These are phyloP conservation scores for Neurospora africana DNA, from an alignment of 495 filamentous ascomycete genomes.

Conservation along the genomic window DNA sequence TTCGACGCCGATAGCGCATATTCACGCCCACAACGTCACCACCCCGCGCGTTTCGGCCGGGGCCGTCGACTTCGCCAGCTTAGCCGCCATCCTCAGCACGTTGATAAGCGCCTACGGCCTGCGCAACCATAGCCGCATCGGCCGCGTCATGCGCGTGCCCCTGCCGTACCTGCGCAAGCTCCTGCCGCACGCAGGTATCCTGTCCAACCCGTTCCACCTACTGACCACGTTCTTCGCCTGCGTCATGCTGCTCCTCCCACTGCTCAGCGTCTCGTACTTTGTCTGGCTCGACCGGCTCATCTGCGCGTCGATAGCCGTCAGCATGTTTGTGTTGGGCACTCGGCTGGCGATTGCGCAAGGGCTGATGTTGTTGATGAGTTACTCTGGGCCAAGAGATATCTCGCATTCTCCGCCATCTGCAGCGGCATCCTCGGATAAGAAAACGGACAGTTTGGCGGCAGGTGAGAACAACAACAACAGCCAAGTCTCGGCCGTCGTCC, in stretches of 20 bases:
- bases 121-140: conserved; percentile 89
- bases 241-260: conserved; percentile 71
- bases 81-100: conserved; percentile 81
- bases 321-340: conserved; percentile 78
- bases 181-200: conserved; percentile 47
- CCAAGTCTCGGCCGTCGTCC: conserved; percentile 64
- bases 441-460: conserved; percentile 6
- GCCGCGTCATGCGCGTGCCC: conserved; percentile 65
- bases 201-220: conserved; percentile 89
- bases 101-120: conserved; percentile 77
- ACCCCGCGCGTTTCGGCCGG: conserved; percentile 39
- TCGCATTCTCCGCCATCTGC: neutral
- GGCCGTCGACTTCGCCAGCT: conserved; percentile 67
- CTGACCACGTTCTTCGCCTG: conserved; percentile 77
- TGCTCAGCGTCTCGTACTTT: conserved; percentile 65
- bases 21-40: conserved; percentile 26
- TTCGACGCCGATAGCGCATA: neutral
- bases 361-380: conserved; percentile 90
- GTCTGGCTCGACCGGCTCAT: conserved; percentile 73
- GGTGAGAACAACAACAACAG: conserved; percentile 5
- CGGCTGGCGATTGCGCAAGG: conserved; percentile 77
- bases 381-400: conserved; percentile 25
- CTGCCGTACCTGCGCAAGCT: conserved; percentile 55
- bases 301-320: conserved; percentile 64
- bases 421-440: neutral